A percentile compares a stretch with the other conserved stretches of the same genome.
These are phyloP conservation scores for Arxiozyma slooffiae DNA, from an alignment of 1,139 yeast genomes.

Conservation along the genomic window DNA sequence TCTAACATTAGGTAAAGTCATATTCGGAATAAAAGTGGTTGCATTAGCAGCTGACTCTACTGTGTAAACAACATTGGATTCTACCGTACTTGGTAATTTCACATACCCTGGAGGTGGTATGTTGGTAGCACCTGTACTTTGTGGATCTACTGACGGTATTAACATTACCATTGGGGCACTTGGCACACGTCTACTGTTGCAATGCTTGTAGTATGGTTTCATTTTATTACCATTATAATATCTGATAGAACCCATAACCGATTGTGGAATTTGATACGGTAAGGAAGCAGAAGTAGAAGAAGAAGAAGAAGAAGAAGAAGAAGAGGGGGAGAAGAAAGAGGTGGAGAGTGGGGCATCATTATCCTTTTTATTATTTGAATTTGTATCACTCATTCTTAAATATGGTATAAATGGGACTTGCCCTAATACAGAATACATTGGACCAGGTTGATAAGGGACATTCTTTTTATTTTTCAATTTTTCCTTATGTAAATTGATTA, in stretches of 20 bases:
- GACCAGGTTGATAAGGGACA: slow-evolving; percentile 57
- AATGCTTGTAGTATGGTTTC: background rate
- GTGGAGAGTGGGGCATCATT: too few species aligned
- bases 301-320: slow-evolving; percentile 12
- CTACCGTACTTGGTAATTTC: background rate
- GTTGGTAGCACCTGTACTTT: background rate
- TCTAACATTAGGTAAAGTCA: slow-evolving; percentile 24
- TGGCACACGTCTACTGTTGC: slow-evolving; percentile 8
- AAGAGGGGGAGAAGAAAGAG: too few species aligned
- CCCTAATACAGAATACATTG: slow-evolving; percentile 23
- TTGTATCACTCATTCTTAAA: background rate
- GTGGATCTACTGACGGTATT: slow-evolving; percentile 6
- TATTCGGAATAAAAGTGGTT: slow-evolving; percentile 21
- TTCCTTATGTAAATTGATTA: slow-evolving; percentile 51
- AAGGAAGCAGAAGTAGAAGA: slow-evolving; percentile 22
- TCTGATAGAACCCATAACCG: slow-evolving; percentile 7
- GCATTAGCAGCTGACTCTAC: slow-evolving; percentile 23
- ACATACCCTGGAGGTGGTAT: background rate
- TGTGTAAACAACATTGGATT: slow-evolving; percentile 14
- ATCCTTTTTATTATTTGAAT: background rate
- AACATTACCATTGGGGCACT: slow-evolving; percentile 12
- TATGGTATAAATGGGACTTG: slow-evolving; percentile 8
- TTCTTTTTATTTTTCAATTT: slow-evolving; percentile 42
- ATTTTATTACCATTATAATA: slow-evolving; percentile 5
- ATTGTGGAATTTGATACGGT: slow-evolving; percentile 7